These are phyloP conservation scores for Talaromyces adpressus DNA, from an alignment of 495 filamentous ascomycete species.

Conservation along the genomic window DNA sequence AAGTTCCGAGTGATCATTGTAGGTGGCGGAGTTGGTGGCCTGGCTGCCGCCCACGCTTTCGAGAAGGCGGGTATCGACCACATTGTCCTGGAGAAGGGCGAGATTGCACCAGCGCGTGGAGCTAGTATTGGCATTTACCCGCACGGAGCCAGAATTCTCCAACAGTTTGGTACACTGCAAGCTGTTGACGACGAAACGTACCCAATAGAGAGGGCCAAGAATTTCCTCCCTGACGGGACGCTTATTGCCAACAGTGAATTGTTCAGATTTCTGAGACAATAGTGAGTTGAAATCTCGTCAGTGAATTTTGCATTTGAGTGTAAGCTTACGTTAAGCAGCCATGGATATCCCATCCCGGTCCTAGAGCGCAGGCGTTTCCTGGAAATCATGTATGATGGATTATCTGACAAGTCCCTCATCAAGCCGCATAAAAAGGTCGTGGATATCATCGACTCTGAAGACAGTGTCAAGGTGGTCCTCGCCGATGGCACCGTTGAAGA, in stretches of 20 bases:
- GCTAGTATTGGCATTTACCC: slow-evolving; percentile 27
- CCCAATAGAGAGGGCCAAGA: too few relatives aligned
- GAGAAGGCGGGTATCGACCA: slow-evolving; percentile 41
- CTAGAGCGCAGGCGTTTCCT: slow-evolving; percentile 18
- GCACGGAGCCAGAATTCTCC: slow-evolving; percentile 33
- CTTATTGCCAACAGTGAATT: too few relatives aligned
- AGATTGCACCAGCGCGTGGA: slow-evolving; percentile 30
- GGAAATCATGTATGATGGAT: slow-evolving; percentile 14
- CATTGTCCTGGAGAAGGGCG: slow-evolving; percentile 37
- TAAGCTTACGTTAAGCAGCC: slow-evolving; percentile 1
- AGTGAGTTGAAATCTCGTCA: too few relatives aligned
- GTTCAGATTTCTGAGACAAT: too few relatives aligned
- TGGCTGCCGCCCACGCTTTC: slow-evolving; percentile 40
- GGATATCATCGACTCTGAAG: neutral
- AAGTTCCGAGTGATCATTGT: slow-evolving; percentile 45
- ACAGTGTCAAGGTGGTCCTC: slow-evolving; percentile 11
- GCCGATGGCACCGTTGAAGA: slow-evolving; percentile 24
- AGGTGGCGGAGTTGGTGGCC: slow-evolving; percentile 43
- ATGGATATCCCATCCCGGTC: slow-evolving; percentile 10
- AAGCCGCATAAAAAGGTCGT: slow-evolving; percentile 11
- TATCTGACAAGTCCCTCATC: slow-evolving; percentile 9
- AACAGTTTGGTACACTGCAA: slow-evolving; percentile 41
- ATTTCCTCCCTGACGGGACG: too few relatives aligned
- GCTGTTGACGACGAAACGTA: too few relatives aligned
- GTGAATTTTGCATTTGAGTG: too few relatives aligned